Evolutionary conservation across 495 filamentous ascomycete species (phyloP).

Genomic region (Hamigera avellanea): DNA sequence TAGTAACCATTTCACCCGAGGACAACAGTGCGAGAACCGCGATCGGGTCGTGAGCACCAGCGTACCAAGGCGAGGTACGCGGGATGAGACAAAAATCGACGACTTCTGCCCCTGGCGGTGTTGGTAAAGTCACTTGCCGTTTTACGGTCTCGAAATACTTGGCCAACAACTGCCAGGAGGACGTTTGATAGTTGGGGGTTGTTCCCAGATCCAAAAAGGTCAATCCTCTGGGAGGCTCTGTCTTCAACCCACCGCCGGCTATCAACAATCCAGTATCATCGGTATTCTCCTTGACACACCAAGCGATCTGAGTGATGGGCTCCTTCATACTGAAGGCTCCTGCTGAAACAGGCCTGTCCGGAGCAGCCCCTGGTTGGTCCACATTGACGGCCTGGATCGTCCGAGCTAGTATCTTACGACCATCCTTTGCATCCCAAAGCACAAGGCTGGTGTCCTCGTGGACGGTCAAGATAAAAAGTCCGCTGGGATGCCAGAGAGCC

Average conservation of each 20-base stretch:
- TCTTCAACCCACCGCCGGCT: slow-evolving; percentile 61
- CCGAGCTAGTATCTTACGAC: slow-evolving; percentile 70
- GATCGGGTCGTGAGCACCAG: slow-evolving; percentile 80
- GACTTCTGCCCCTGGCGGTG: slow-evolving; percentile 67
- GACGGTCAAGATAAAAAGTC: slow-evolving; percentile 76
- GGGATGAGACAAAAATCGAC: slow-evolving; percentile 78
- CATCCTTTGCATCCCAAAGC: slow-evolving; percentile 91
- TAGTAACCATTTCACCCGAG: slow-evolving; percentile 75
- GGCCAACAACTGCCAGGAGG: slow-evolving; percentile 70
- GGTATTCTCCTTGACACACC: slow-evolving; percentile 86
- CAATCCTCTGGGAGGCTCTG: slow-evolving; percentile 56
- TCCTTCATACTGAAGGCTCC: slow-evolving; percentile 45
- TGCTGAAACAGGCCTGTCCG: slow-evolving; percentile 24
- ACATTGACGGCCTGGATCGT: slow-evolving; percentile 64
- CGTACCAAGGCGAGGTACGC: slow-evolving; percentile 69
- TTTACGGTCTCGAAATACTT: slow-evolving; percentile 67
- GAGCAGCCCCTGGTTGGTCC: slow-evolving; percentile 43
- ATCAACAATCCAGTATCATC: slow-evolving; percentile 87
- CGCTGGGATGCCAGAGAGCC: slow-evolving; percentile 89
- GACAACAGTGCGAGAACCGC: slow-evolving; percentile 66
- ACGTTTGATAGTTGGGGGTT: slow-evolving; percentile 84
- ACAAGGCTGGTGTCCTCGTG: slow-evolving; percentile 86
- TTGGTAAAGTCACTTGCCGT: slow-evolving; percentile 54
- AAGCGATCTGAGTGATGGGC: slow-evolving; percentile 65
- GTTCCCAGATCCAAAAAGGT: slow-evolving; percentile 81